phyloP scores from a whole-genome alignment of 2,329 filamentous ascomycete genomes.

The Cyphellophora europaea region DNA sequence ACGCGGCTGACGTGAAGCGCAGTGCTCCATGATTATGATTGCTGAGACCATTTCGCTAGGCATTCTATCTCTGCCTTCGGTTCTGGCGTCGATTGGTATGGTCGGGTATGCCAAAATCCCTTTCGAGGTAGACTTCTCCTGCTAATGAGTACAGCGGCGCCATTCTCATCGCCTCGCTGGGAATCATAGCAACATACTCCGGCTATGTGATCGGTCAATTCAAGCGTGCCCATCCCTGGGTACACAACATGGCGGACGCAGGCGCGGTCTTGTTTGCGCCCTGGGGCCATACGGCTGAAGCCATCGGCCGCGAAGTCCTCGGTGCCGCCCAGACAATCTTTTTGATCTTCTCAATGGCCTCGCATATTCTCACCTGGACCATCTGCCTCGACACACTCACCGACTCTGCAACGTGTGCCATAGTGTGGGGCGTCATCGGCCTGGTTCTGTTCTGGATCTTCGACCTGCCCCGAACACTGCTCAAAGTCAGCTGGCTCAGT shows the following conservation, averaged over 20 bases:
- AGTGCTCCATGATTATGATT: slow-evolving; percentile 44
- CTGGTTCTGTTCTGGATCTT: slow-evolving; percentile 49
- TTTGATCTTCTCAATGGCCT: slow-evolving; percentile 60
- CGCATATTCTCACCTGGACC: slow-evolving; percentile 61
- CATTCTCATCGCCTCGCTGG: slow-evolving; percentile 44
- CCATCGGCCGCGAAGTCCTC: slow-evolving; percentile 52
- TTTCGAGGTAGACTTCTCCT: too few relatives aligned
- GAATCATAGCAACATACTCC: slow-evolving; percentile 50
- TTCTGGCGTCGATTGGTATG: slow-evolving; percentile 43
- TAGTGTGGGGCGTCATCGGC: slow-evolving; percentile 54
- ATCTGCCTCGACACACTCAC: slow-evolving; percentile 61
- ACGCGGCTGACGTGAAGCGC: too few relatives aligned
- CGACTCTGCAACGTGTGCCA: slow-evolving; percentile 51
- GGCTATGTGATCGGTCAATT: slow-evolving; percentile 53
- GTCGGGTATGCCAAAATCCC: too few relatives aligned
- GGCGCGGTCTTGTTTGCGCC: slow-evolving; percentile 43
- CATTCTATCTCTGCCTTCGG: slow-evolving; percentile 45
- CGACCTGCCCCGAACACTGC: slow-evolving; percentile 53
- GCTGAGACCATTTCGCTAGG: slow-evolving; percentile 52
- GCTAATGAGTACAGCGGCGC: too few relatives aligned
- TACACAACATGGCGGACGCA: slow-evolving; percentile 57
- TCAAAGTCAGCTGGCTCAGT: slow-evolving; percentile 53
- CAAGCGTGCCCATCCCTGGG: slow-evolving; percentile 36
- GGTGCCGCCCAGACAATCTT: slow-evolving; percentile 54
- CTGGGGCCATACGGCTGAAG: too few relatives aligned